Base-by-base conservation (phyloP, 2,329 filamentous ascomycete species). In the Colletotrichum sp. region DNA sequence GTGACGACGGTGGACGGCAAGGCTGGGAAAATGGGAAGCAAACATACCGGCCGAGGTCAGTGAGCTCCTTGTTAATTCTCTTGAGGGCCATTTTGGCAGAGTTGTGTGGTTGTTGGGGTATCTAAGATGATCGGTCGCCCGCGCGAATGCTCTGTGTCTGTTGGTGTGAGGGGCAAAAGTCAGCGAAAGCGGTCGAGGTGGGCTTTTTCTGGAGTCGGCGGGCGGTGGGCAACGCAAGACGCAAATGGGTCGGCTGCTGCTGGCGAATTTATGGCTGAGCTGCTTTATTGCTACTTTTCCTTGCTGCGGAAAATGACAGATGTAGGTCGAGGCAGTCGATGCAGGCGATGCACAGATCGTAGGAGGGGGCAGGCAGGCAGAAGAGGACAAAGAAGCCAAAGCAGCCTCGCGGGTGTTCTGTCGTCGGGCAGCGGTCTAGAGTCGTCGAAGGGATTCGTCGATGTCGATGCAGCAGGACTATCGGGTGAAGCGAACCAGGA, bases 51-150 rank as follows among this genome's bases (percentile, higher is more conserved):
- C 95, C 95, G 88, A 97, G 91, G 86, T 97, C 95, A 87, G 94
- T 94, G 86, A 97, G 92, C 89, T 97, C 95, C 93, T 96, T 97
- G 92, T 96, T 96, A 88, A 97, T 97, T 88, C 95, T 93, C 94
- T 97, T 97, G 83, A 97, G 92, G 88, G 95, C 95, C 95, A 97
- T 97, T 84, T 81, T 81, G 79, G 70, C 72, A 81, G 77, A 81
- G 79, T 30, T 77, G 67, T 75, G 71, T 78, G 76, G 71, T 77
- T 44, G 75, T 76, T 72, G 71, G 78, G 77, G 78, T 78, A 79
- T 78, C 77, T 75, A 76, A 72, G 74, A 76, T 69, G 74, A 21
- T 72, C 34, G 69, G 66, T 77, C 75, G 75, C 59, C 55, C 64
- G 71, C 72, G 74, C 70, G 65, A 65, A 62, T 75, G 75, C 71